Conservation (phyloP, 495 filamentous ascomycete genomes). For the Xylaria nigripes region DNA sequence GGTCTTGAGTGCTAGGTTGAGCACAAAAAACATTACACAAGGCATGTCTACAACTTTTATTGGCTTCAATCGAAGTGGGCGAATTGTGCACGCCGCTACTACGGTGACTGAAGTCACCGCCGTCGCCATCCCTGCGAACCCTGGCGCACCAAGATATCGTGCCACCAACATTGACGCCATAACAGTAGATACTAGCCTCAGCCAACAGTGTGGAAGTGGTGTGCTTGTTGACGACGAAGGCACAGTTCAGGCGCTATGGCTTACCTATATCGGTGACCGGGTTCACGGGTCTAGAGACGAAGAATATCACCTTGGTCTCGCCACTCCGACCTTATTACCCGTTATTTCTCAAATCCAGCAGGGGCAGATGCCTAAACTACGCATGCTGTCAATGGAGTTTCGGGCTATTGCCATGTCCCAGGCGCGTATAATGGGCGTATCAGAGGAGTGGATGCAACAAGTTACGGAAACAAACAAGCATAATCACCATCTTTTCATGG, state of each 20-base stretch:
- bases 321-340: slow-evolving; percentile 79
- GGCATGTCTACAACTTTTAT: slow-evolving; percentile 87
- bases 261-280: slow-evolving; percentile 92
- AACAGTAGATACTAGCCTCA: slow-evolving; percentile 88
- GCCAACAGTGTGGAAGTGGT: slow-evolving; percentile 88
- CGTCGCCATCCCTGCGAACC: slow-evolving; percentile 90
- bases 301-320: slow-evolving; percentile 92
- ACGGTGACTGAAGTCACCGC: slow-evolving; percentile 96
- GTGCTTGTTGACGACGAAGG: slow-evolving; percentile 86
- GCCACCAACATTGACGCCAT: slow-evolving; percentile 97
- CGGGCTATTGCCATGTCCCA: slow-evolving; percentile 95
- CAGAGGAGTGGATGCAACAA: slow-evolving; percentile 88
- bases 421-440: slow-evolving; percentile 95
- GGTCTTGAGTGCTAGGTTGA: slow-evolving; percentile 78
- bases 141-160: slow-evolving; percentile 82
- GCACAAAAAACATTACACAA: slow-evolving; percentile 76
- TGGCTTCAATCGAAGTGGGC: slow-evolving; percentile 90
- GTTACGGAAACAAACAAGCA: slow-evolving; percentile 80
- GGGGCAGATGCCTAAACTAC: slow-evolving; percentile 66
- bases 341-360: slow-evolving; percentile 76
- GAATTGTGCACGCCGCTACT: slow-evolving; percentile 89
- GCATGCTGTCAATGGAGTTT: slow-evolving; percentile 89
- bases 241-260: slow-evolving; percentile 87
- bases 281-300: slow-evolving; percentile 76
- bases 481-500: slow-evolving; percentile 95